Percentiles rank a stretch among this genome's conserved stretches.
Conservation (phyloP, 1,139 yeast genomes). For the Protomyces macrosporus region DNA sequence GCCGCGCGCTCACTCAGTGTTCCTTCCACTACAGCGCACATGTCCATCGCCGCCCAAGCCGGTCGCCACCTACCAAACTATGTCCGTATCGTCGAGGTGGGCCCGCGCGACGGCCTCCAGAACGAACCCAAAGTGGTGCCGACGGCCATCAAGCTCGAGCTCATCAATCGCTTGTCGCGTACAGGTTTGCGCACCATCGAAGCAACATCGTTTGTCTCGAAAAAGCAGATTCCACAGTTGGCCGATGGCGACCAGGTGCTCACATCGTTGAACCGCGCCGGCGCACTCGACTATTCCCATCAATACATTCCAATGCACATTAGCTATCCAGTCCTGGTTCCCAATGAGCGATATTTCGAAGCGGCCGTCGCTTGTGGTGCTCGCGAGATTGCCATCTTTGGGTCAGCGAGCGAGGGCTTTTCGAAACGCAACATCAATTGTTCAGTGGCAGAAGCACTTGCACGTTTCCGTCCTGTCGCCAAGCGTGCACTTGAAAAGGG, state of each 20-base stretch:
- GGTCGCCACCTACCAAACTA: not conserved
- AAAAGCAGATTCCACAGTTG: conserved; percentile 42
- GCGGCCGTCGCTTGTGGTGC: conserved; percentile 35
- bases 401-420: conserved; percentile 40
- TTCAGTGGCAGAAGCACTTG: conserved; percentile 36
- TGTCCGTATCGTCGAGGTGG: conserved; percentile 38
- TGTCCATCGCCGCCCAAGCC: not conserved
- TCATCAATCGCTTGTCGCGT: conserved; percentile 37
- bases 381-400: conserved; percentile 39
- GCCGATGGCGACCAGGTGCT: conserved; percentile 35
- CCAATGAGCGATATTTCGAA: conserved; percentile 38
- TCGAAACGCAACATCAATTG: conserved; percentile 39
- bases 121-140: conserved; percentile 38
- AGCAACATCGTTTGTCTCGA: conserved; percentile 40
- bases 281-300: not conserved
- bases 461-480: conserved; percentile 35
- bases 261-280: not conserved
- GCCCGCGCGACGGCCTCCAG: conserved; percentile 41
- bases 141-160: conserved; percentile 37
- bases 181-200: conserved; percentile 38
- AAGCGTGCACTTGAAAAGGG: conserved; percentile 34
- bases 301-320: conserved; percentile 28
- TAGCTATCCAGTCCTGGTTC: conserved; percentile 38
- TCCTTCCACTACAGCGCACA: not conserved
- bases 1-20: not conserved